Evolutionary conservation across 768 basidiomycete genomes (phyloP).

Genomic region (Tephrocybe sp.): DNA sequence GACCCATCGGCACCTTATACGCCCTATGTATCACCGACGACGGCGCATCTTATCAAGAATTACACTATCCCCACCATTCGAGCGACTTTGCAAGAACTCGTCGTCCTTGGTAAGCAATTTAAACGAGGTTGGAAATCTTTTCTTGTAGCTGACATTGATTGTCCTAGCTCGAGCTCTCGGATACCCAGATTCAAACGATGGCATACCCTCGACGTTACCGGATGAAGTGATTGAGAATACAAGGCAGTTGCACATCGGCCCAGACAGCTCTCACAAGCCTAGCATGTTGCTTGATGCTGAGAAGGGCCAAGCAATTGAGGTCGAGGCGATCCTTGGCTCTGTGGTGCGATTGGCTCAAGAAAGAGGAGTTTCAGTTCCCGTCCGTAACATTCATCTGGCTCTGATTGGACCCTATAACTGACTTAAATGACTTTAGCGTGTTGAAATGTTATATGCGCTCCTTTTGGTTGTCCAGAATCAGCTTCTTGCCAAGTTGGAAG

Average conservation of each 20-base stretch:
- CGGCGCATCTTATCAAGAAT: slow-evolving; percentile 38
- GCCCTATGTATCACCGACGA: slow-evolving; percentile 39
- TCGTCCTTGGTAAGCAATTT: slow-evolving; percentile 36
- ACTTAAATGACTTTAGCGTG: too few species aligned
- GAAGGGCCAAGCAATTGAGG: slow-evolving; percentile 58
- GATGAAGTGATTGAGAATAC: slow-evolving; percentile 39
- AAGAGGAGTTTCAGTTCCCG: slow-evolving; percentile 46
- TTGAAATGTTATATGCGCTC: slow-evolving; percentile 61
- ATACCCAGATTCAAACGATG: slow-evolving; percentile 31
- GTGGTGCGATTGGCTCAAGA: slow-evolving; percentile 53
- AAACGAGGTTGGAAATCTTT: neutral
- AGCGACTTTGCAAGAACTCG: slow-evolving; percentile 45
- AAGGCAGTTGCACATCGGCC: slow-evolving; percentile 33
- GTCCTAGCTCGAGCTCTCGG: slow-evolving; percentile 19
- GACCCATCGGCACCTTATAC: slow-evolving; percentile 33
- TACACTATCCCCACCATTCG: slow-evolving; percentile 49
- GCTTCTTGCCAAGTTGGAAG: slow-evolving; percentile 39
- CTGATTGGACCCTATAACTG: neutral
- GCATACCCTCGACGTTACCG: slow-evolving; percentile 44
- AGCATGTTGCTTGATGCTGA: slow-evolving; percentile 66
- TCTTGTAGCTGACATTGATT: too few species aligned
- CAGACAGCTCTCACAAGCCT: slow-evolving; percentile 47
- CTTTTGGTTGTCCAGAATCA: slow-evolving; percentile 64
- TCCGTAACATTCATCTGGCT: slow-evolving; percentile 27
- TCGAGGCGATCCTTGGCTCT: slow-evolving; percentile 66